A percentile compares a stretch with the other conserved stretches of the same genome.
These are phyloP conservation scores for Dothistroma septosporum DNA, from an alignment of 2,329 filamentous ascomycete species.

Conservation along the genomic window DNA sequence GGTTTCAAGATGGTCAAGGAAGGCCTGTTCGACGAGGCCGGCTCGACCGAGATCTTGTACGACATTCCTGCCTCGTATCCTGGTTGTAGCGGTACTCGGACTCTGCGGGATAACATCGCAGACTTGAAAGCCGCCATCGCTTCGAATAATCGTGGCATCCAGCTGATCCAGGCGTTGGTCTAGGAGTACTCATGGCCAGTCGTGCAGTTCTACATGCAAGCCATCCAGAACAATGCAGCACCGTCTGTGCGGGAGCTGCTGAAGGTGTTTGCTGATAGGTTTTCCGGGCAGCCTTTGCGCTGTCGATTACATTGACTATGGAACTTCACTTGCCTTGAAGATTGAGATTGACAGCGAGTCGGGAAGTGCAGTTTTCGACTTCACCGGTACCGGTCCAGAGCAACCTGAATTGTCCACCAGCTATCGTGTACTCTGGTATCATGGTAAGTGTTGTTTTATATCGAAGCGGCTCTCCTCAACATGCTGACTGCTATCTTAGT, in stretches of 20 bases:
- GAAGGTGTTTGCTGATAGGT: constrained; percentile 65
- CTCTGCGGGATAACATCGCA: constrained; percentile 76
- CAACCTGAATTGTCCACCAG: constrained; percentile 76
- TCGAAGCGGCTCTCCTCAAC: no score
- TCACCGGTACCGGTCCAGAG: constrained; percentile 72
- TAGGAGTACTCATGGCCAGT: constrained; percentile 72
- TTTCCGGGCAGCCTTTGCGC: constrained; percentile 69
- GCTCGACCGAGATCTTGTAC: constrained; percentile 64
- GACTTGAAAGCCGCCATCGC: constrained; percentile 84
- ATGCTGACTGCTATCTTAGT: constrained; percentile 34
- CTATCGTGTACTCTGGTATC: constrained; percentile 77
- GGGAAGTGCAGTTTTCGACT: constrained; percentile 74
- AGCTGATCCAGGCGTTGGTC: constrained; percentile 69
- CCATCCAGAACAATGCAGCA: constrained; percentile 77
- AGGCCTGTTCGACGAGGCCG: constrained; percentile 72
- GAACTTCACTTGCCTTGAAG: constrained; percentile 69
- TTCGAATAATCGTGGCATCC: constrained; percentile 81
- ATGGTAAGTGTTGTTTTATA: constrained; percentile 45
- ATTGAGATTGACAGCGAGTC: constrained; percentile 70
- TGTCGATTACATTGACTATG: constrained; percentile 83
- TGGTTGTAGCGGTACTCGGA: constrained; percentile 73
- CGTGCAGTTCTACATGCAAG: constrained; percentile 79
- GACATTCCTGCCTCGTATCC: constrained; percentile 69
- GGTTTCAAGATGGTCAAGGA: constrained; percentile 66
- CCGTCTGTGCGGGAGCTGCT: constrained; percentile 68